Conservation (phyloP, 768 basidiomycete species). For the Russula compacta region DNA sequence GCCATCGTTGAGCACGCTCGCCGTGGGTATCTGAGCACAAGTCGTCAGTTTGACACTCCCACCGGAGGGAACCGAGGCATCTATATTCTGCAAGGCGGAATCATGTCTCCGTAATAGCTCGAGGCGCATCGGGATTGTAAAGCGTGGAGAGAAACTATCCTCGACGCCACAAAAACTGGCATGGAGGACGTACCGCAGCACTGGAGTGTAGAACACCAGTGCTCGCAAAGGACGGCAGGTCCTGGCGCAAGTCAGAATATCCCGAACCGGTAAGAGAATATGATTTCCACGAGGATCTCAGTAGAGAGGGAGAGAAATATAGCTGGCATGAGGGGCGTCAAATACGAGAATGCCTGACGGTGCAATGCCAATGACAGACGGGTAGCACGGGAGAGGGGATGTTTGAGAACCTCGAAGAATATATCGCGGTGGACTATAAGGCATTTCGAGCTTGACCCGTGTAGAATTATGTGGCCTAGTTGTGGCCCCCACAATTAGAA, state of each 20-base stretch:
- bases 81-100: background rate
- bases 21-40: too few relatives aligned
- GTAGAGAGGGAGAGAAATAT: background rate
- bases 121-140: background rate
- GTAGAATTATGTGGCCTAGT: too few relatives aligned
- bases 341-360: too few relatives aligned
- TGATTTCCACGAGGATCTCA: background rate
- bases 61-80: background rate
- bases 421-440: too few relatives aligned
- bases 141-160: background rate
- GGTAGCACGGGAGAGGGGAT: too few relatives aligned
- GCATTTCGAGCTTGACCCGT: too few relatives aligned
- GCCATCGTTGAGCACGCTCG: background rate
- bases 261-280: background rate
- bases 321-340: background rate
- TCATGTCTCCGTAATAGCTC: background rate
- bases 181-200: background rate
- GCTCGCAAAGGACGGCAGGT: background rate
- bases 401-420: too few relatives aligned
- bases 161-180: background rate
- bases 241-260: background rate
- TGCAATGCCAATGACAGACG: too few relatives aligned
- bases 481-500: too few relatives aligned
- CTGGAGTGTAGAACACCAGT: background rate
- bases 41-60: background rate